Evolutionary conservation across 2,329 filamentous ascomycete species (phyloP).

Genomic region (Chalaropsis ovoidea): DNA sequence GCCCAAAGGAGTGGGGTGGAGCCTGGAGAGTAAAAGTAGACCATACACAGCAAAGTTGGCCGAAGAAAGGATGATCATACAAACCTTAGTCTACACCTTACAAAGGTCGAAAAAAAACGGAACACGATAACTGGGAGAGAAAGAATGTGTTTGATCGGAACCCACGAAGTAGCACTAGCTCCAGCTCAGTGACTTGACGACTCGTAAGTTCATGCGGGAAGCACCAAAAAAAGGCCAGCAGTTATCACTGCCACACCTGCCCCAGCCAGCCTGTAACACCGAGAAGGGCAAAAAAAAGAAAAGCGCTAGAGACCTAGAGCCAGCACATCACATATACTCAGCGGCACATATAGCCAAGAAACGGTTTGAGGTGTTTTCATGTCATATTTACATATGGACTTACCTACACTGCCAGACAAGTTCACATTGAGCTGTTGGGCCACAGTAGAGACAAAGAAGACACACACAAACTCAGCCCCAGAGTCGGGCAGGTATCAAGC

Average conservation of each 20-base stretch:
- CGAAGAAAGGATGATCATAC: neutral
- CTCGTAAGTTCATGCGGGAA: neutral
- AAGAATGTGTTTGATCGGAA: neutral
- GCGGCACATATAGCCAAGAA: neutral
- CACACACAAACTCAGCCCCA: neutral
- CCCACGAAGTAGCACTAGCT: neutral
- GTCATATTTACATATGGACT: too few relatives aligned
- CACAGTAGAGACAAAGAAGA: neutral
- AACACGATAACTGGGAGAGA: neutral
- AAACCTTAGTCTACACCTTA: neutral
- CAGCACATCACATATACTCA: neutral
- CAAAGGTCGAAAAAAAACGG: neutral
- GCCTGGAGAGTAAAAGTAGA: constrained; percentile 8
- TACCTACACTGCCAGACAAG: neutral
- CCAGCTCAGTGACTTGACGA: neutral
- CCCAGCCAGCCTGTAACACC: neutral
- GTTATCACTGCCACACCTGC: neutral
- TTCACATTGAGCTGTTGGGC: neutral
- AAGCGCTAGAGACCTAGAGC: neutral
- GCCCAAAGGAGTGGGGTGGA: neutral
- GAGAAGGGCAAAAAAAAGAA: neutral
- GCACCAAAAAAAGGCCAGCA: neutral
- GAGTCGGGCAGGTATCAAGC: too few relatives aligned
- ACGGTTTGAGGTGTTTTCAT: neutral
- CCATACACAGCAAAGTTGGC: neutral